Evolutionary conservation across 208 protist species (phyloP).

Genomic region (Leishmania gerbilli): DNA sequence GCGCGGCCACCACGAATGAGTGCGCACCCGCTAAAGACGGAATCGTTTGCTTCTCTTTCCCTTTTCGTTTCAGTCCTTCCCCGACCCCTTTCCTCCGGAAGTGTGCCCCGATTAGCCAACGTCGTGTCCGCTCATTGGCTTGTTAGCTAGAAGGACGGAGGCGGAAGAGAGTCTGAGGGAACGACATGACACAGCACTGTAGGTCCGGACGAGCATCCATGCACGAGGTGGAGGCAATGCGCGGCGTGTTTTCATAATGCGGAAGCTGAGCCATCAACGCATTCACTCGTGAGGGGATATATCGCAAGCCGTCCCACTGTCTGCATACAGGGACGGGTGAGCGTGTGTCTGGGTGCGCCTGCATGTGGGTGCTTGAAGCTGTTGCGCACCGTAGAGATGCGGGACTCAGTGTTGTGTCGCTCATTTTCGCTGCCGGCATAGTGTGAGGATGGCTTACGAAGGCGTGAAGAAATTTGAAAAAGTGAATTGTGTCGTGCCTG

Average conservation of each 20-base stretch:
- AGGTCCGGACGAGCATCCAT: background rate
- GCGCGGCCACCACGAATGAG: background rate
- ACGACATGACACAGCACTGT: too few relatives aligned
- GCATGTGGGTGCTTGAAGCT: background rate
- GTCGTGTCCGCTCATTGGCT: background rate
- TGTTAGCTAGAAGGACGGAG: background rate
- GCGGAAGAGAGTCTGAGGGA: background rate
- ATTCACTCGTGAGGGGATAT: background rate
- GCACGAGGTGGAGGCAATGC: background rate
- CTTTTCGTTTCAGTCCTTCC: constrained; percentile 22
- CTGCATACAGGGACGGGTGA: background rate
- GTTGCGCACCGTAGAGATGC: background rate
- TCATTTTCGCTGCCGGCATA: background rate
- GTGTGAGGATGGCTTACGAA: background rate
- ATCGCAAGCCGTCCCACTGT: background rate
- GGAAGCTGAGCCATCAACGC: background rate
- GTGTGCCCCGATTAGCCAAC: background rate
- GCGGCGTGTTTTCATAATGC: background rate
- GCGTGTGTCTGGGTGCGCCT: too few relatives aligned
- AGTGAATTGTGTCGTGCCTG: background rate
- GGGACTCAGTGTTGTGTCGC: background rate
- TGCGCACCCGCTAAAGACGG: background rate
- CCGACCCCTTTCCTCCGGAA: background rate
- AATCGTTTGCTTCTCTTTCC: constrained; percentile 6
- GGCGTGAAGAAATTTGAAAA: background rate